Evolutionary conservation across 2,329 filamentous ascomycete genomes (phyloP), one percentile per base, ranked within the genome.

Genomic region (Rhynchosporium graminicola): DNA sequence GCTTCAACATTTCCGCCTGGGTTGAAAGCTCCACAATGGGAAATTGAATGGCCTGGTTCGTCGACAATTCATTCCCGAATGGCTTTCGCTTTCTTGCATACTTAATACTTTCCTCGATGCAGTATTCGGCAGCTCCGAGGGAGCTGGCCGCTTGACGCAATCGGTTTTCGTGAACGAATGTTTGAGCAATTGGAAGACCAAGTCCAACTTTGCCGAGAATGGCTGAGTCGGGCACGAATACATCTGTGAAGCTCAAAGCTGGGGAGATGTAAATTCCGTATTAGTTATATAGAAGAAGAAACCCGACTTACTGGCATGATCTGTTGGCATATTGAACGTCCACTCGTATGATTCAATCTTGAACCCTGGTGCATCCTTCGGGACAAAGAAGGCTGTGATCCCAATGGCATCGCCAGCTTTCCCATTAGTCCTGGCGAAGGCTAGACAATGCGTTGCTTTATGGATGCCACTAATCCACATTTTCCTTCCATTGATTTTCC

Each of bases 401-500:
- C 85, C 85, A 60, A 76, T 77, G 0, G 81, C 76, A 4, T 80
- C 78, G 0, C 85, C 85, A 26, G 80, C 71, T 55, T 78, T 76
- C 2, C 83, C 83, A 13, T 78, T 78, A 0, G 84, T 87, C 8
- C 85, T 77, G 15, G 85, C 85, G 68, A 87, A 88, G 45, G 87
- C 75, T 36, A 87, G 80, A 69, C 83, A 83, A 73, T 87, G 84
- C 2, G 84, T 87, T 26, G 83, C 84, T 62, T 76, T 76, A 69
- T 87, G 84, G 74, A 85, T 84, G 2, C 84, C 84, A 1, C 83
- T 87, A 77, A 87, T 85, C 85, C 85, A 88, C 74, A 83, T 85
- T 76, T 88, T 87, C 9, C 13, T 46, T 3, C 47, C 48, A 13
- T 54, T 46, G 28, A 61, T 61, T n/a, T 50, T 52, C 59, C 51